phyloP scores from a whole-genome alignment of 192 early-diverging fungal species.

The Podila verticillata region DNA sequence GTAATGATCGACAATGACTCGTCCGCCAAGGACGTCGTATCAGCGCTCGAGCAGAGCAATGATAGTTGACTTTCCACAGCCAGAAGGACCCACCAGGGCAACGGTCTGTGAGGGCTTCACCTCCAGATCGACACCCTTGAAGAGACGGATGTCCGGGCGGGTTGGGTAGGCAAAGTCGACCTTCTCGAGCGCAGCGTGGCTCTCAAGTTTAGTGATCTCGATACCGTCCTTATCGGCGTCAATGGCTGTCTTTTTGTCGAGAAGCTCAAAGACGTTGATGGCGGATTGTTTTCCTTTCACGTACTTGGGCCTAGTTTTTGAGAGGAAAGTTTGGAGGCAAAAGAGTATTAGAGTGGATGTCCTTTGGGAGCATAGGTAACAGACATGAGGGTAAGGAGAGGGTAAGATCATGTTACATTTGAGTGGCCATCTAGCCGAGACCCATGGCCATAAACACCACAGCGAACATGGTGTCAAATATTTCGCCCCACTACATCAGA shows the following conservation, averaged over 20 bases:
- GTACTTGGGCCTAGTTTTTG: conserved; percentile 60
- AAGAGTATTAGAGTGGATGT: conserved; percentile 62
- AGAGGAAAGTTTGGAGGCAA: conserved; percentile 65
- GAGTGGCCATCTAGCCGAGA: conserved; percentile 50
- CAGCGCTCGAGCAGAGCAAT: conserved; percentile 69
- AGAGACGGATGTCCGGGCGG: conserved; percentile 67
- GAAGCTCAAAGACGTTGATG: conserved; percentile 58
- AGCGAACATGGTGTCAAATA: conserved; percentile 43
- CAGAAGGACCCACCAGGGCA: conserved; percentile 82
- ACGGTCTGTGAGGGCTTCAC: conserved; percentile 72
- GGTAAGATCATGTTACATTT: conserved; percentile 31
- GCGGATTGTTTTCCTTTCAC: conserved; percentile 67
- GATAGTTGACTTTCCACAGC: conserved; percentile 73
- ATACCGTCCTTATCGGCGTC: conserved; percentile 49
- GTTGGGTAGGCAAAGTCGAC: conserved; percentile 68
- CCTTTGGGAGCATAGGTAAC: conserved; percentile 67
- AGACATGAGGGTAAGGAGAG: conserved; percentile 41
- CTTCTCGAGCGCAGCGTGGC: conserved; percentile 34
- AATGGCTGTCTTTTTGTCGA: conserved; percentile 60
- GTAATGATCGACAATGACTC: conserved; percentile 50
- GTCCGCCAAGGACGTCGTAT: conserved; percentile 61
- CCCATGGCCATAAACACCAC: conserved; percentile 52
- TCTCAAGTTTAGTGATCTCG: conserved; percentile 34
- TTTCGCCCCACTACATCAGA: conserved; percentile 13
- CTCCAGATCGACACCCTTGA: conserved; percentile 63